Evolutionary conservation across 208 protist genomes (phyloP), one percentile per base, ranked within the genome.

Genomic region (Wallacemonas collosoma): DNA sequence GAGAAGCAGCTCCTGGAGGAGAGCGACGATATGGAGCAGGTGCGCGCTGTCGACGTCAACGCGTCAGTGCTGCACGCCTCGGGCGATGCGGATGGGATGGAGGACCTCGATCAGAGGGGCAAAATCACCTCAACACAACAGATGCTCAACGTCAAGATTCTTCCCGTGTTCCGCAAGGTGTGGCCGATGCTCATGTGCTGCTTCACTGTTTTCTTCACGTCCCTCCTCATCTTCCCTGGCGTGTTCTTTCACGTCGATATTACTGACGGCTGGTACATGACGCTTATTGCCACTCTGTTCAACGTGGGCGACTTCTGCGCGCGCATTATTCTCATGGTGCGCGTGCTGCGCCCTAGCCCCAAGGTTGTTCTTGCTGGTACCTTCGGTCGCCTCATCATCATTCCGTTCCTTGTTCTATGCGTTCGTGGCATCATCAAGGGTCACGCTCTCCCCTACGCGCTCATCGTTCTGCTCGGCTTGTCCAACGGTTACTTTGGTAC

Each of bases 401-500:
- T 93, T 51, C 80, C 82, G 17, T 75, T 83, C 56, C 68, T 95
- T 38, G 73, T 87, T 12, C 75, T 95, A 44, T 95, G 88, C 79
- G 77, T 88, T 36, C 68, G 77, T 41, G 61, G 73, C 51, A 74
- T 78, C 64, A 91, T 95, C 62, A 36, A 47, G 35, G 79, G 82
- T 36, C 48, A 68, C 15, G 67, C 71, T 26, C 15, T 90, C 39
- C 81, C 88, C n/a, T 88, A 86, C 72, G 67, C 93, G 40, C 68
- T 93, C 45, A 84, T 81, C 38, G 36, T 80, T 26, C 26, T 90
- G 40, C 54, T 85, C 36, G 79, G 85, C 45, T 48, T 94, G 39
- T 85, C 87, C n/a, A 94, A 91, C 73, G 93, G 93, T 41, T 97
- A 90, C 79, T 86, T 87, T 65, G 87, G 82, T 36, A 77, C 77